Percentiles rank a stretch among this genome's conserved stretches.
Evolutionary conservation across 1,284 basidiomycete genomes (phyloP).

Genomic region (Sanghuangporus weigelae): DNA sequence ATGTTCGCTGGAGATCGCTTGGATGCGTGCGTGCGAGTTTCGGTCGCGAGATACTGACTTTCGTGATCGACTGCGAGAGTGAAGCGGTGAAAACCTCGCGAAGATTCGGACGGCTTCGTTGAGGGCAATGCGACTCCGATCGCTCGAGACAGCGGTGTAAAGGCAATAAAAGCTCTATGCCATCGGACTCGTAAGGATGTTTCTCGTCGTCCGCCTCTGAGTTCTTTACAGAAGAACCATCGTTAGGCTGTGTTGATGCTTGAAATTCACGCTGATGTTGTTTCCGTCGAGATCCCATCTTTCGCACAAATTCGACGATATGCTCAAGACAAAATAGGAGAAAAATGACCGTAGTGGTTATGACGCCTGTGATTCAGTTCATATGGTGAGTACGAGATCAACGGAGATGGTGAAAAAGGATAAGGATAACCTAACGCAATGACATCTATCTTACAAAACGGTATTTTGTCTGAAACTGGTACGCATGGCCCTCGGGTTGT

Average conservation of each 20-base stretch:
- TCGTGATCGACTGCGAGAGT: not conserved
- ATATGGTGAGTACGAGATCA: not conserved
- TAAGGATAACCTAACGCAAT: conserved; percentile 1
- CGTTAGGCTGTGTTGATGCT: not conserved
- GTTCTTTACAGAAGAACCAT: not conserved
- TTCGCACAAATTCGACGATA: not conserved
- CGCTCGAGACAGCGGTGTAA: conserved; percentile 6
- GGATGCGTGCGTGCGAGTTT: not conserved
- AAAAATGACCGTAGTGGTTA: not conserved
- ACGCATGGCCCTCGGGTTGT: not conserved
- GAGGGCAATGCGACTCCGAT: not conserved
- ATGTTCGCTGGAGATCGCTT: not conserved
- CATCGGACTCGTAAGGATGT: not conserved
- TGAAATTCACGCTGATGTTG: not conserved
- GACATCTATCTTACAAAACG: conserved; percentile 2
- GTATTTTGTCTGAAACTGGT: conserved; percentile 2
- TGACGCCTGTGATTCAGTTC: not conserved
- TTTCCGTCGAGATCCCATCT: not conserved
- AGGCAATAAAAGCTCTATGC: not conserved
- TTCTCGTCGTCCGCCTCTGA: not conserved
- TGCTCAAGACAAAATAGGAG: conserved; percentile 7
- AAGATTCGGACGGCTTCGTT: not conserved
- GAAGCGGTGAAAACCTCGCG: not conserved
- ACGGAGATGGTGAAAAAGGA: no score
- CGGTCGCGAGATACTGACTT: not conserved